These are phyloP conservation scores for Paramecium bursaria DNA, from an alignment of 73 alveolate species.

Conservation along the genomic window DNA sequence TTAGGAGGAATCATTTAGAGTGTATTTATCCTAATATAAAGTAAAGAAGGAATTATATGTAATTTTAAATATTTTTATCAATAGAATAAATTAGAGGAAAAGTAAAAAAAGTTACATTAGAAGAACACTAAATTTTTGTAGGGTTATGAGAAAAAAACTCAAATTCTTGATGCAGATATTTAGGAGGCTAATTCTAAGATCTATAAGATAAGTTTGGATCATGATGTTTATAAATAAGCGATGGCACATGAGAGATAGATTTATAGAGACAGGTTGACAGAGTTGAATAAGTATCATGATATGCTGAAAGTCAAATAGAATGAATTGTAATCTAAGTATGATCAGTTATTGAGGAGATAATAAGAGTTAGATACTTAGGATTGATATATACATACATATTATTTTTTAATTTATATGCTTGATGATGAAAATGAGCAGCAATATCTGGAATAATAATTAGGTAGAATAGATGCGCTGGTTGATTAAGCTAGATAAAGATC, in stretches of 20 bases:
- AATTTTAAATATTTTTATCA: too few species aligned
- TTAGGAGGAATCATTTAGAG: background rate
- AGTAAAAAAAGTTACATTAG: background rate
- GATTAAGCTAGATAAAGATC: background rate
- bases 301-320: conserved; percentile 24
- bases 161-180: background rate
- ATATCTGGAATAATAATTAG: background rate
- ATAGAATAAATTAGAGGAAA: conserved; percentile 12
- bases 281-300: conserved; percentile 31
- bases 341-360: too few species aligned
- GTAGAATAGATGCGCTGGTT: background rate
- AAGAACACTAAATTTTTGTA: conserved; percentile 13
- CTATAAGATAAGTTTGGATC: background rate
- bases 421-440: background rate
- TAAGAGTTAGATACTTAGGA: background rate
- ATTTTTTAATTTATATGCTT: too few species aligned
- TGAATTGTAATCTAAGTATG: conserved; percentile 6
- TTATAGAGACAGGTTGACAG: conserved; percentile 40
- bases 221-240: conserved; percentile 49
- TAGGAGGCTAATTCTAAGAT: background rate
- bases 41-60: conserved; percentile 2
- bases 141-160: conserved; percentile 32
- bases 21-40: background rate
- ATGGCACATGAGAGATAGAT: conserved; percentile 25
- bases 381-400: background rate